Evolutionary conservation across 2,329 filamentous ascomycete species (phyloP).

Genomic region (Karstenula rhodostoma): DNA sequence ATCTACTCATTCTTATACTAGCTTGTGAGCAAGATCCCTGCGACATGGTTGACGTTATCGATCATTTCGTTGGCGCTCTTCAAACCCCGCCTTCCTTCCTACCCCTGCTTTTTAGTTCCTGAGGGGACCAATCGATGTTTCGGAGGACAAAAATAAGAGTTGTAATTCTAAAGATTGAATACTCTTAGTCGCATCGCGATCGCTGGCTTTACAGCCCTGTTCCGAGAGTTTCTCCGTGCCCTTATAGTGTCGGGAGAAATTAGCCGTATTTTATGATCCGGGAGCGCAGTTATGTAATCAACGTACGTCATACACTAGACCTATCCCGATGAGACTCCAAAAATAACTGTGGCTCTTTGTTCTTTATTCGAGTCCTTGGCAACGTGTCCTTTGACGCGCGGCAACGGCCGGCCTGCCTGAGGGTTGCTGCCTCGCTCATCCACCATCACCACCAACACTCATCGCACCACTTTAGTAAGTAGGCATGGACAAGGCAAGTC

Average conservation of each 20-base stretch:
- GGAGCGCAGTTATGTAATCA: not conserved
- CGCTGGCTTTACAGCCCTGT: not conserved
- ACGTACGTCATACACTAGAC: not conserved
- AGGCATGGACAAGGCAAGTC: slow-evolving; percentile 19
- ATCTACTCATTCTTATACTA: not conserved
- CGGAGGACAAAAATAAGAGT: not conserved
- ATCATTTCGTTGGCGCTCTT: not conserved
- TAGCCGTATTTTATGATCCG: not conserved
- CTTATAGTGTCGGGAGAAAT: not conserved
- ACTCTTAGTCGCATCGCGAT: not conserved
- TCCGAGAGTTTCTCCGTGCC: not conserved
- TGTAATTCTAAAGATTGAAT: not conserved
- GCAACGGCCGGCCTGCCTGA: not conserved
- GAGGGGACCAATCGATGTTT: not conserved
- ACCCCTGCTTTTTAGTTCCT: not conserved
- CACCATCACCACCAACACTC: not conserved
- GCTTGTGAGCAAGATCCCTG: not conserved
- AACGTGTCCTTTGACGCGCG: not conserved
- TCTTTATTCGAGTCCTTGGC: not conserved
- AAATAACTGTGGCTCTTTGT: not conserved
- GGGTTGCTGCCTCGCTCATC: not conserved
- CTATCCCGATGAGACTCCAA: not conserved
- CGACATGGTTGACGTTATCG: not conserved
- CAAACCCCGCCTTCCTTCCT: not conserved
- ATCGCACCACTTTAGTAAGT: not conserved